Base-by-base conservation (phyloP, 1,139 yeast genomes). In the Casaregolazyma suthepensis region DNA sequence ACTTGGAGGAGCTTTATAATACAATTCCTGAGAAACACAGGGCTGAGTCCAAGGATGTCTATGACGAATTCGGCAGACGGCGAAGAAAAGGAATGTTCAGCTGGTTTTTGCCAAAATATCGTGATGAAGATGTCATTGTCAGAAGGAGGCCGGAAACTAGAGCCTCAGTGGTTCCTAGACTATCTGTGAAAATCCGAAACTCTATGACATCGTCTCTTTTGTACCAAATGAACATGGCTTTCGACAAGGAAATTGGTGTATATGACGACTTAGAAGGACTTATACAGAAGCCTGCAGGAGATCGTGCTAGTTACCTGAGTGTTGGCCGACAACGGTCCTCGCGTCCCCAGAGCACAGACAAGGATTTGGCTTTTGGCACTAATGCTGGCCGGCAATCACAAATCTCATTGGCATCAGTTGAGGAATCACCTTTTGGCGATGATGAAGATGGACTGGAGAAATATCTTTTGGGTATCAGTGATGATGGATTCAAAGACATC, bases 161-260 rank as follows among this genome's bases (percentile, higher is more conserved):
- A 26, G 31, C 31, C 6, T 26, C 31, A 7, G 31, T 26, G 2
- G n/a, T 46, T 15, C 49, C 49, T 10, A 19, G 49, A 12, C 29
- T 46, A 12, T 46, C 49, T 13, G 31, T 46, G 5, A 15, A 35
- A 18, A 35, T 46, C 19, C 49, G 43, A 12, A 37, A 35, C 46
- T 22, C 31, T 9, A 5, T 26, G 12, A 26, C 6, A 5, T 46
- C 49, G 13, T 46, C 49, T 5, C 43, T 46, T 17, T 22, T 46
- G 12, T 43, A 46, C 43, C 43, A 46, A 26, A 46, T 46, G 49
- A 46, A 37, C 35, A 42, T 46, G 18, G 49, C 43, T 19, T 46
- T 46, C 9, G 49, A 46, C 13, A 46, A 37, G n/a, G 49, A 37
- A 7, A 12, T 7, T 7, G 12, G 31, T 2, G 2, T 26, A 5